Base-by-base conservation (phyloP, 805 yeast species). In the Lipomyces chichibuensis region DNA sequence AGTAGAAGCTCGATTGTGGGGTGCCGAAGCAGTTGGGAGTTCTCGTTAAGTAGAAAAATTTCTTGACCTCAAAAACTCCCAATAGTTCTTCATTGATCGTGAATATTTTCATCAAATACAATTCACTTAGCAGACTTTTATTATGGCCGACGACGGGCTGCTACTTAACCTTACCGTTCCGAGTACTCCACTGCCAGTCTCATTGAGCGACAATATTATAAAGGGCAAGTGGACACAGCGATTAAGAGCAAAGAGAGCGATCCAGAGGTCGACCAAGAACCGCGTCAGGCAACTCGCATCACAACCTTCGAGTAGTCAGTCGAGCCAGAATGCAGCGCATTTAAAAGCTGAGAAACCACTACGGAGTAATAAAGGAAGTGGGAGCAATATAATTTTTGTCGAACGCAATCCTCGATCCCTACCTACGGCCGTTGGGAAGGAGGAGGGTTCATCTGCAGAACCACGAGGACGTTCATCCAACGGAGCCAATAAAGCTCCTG, bases 181-280 rank as follows among this genome's bases (percentile, higher is more conserved):
- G n/a, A 23, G 33, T 6, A 17, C 33, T 74, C 74, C 29, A 74
- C 71, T 11, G 75, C 77, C 8, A 67, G 73, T 59, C 60, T 69
- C 56, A 67, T 75, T 72, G 13, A 70, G 72, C 33, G 66, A 69
- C 70, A 65, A 73, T 65, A 70, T 71, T 1, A 80, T 84, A 1
- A 94, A 94, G 49, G 97, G 96, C 17, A 84, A 84, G 70, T 91
- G 97, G 97, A 88, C 85, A 73, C 96, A 91, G 65, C 84, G 96
- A 69, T 81, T 95, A 72, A 86, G 85, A 75, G 79, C 85, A 66
- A 87, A 85, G 73, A 74, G 75, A 72, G 80, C 71, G n/a, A 67
- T 65, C 23, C 66, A 66, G 52, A 46, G 58, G 13, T 43, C 65
- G 3, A 56, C 62, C 65, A 64, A 69, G 55, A 57, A 17, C 25